These are phyloP conservation scores for Phaeosphaeriaceae sp. DNA, from an alignment of 2,329 filamentous ascomycete species.

Conservation along the genomic window DNA sequence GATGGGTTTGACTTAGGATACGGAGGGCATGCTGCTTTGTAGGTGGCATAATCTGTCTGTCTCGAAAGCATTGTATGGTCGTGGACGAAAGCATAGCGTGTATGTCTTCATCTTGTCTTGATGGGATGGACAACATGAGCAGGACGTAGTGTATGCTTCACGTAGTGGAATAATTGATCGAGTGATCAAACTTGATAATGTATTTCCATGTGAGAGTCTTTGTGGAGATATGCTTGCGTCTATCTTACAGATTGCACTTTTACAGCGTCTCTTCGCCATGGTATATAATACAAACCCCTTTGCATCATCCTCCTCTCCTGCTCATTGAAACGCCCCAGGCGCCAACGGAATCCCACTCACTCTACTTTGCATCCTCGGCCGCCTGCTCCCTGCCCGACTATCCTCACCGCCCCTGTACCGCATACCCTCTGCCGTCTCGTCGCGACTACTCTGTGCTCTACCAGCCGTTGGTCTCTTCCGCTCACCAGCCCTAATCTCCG, in stretches of 20 bases:
- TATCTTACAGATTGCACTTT: not conserved
- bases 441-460: constrained; percentile 7
- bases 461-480: constrained; percentile 14
- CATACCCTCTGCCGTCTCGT: constrained; percentile 28
- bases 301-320: not conserved
- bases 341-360: constrained; percentile 28
- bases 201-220: too few species aligned
- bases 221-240: too few species aligned
- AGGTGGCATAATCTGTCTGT: not conserved
- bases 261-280: not conserved
- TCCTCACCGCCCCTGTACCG: constrained; percentile 33
- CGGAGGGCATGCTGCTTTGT: not conserved
- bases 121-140: not conserved
- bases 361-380: not conserved
- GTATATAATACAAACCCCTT: not conserved
- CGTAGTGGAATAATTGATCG: too few species aligned
- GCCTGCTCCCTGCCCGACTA: constrained; percentile 4
- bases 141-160: not conserved
- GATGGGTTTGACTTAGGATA: not conserved
- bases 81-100: not conserved
- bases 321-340: constrained; percentile 5
- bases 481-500: constrained; percentile 44
- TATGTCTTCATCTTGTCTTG: not conserved
- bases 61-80: not conserved
- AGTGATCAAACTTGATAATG: too few species aligned